Conservation (phyloP, 768 basidiomycete species). For the Boletus patriciae region DNA sequence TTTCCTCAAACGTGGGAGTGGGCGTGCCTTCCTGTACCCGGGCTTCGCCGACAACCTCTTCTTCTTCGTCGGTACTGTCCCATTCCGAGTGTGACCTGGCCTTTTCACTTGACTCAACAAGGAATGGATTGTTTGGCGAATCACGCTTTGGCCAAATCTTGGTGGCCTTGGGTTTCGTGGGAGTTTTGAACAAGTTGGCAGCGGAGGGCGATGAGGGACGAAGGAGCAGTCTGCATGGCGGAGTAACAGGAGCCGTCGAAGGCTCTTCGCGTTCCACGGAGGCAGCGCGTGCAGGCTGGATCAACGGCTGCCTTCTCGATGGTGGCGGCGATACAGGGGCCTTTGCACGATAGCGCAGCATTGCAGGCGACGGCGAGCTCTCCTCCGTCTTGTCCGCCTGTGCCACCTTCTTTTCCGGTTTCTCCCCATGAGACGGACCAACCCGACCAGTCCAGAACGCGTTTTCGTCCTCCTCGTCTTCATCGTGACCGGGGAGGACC, state of each 20-base stretch:
- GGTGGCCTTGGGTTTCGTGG: conserved; percentile 40
- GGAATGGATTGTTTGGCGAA: conserved; percentile 73
- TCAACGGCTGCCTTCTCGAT: conserved; percentile 48
- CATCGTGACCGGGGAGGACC: conserved; percentile 41
- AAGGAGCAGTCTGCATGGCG: conserved; percentile 24
- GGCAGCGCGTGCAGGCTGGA: conserved; percentile 28
- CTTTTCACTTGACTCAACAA: conserved; percentile 38
- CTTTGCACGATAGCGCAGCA: conserved; percentile 34
- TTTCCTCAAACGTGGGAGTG: conserved; percentile 45
- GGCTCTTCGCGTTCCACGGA: conserved; percentile 22
- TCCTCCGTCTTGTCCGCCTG: conserved; percentile 12
- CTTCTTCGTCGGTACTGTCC: conserved; percentile 38
- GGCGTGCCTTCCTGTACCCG: conserved; percentile 40
- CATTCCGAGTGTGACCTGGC: conserved; percentile 23
- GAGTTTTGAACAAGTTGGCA: conserved; percentile 34
- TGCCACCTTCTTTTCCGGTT: conserved; percentile 3
- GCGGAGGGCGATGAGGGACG: conserved; percentile 20
- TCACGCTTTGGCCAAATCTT: conserved; percentile 47
- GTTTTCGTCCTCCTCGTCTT: conserved; percentile 55
- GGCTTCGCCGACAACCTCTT: conserved; percentile 34
- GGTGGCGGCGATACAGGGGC: conserved; percentile 67
- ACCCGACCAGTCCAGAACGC: conserved; percentile 28
- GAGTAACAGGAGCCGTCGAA: conserved; percentile 24
- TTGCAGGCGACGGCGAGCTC: conserved; percentile 38
- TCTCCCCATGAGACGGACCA: conserved; percentile 14